Evolutionary conservation across 768 basidiomycete species (phyloP).

Genomic region (Lentinula aciculospora): DNA sequence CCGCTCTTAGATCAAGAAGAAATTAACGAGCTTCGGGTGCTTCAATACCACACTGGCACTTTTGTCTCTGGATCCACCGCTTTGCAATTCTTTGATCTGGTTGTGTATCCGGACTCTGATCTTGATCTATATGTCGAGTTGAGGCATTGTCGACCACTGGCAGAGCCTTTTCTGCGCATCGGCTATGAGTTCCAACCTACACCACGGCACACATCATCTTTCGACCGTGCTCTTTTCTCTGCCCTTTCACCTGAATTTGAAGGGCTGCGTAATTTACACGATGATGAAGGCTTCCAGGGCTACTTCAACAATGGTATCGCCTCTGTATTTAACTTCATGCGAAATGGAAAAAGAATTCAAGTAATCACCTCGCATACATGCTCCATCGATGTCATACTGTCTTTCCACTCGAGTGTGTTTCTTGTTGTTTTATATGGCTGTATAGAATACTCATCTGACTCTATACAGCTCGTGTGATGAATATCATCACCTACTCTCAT

Average conservation of each 20-base stretch:
- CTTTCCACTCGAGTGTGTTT: constrained; percentile 41
- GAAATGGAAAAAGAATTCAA: constrained; percentile 27
- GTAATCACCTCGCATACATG: constrained; percentile 27
- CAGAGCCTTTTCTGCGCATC: constrained; percentile 24
- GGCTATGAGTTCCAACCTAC: constrained; percentile 25
- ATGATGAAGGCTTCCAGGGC: background rate
- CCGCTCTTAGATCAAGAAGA: constrained; percentile 24
- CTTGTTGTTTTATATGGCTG: background rate
- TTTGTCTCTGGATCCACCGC: constrained; percentile 50
- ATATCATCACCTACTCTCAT: constrained; percentile 32
- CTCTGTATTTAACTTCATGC: constrained; percentile 26
- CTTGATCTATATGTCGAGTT: constrained; percentile 44
- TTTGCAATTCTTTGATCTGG: constrained; percentile 44
- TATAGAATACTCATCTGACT: background rate
- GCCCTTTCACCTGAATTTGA: background rate
- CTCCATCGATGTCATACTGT: constrained; percentile 31
- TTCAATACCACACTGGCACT: constrained; percentile 36
- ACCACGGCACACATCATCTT: constrained; percentile 14
- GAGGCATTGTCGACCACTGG: constrained; percentile 22
- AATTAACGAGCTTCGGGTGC: constrained; percentile 27
- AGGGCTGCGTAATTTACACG: background rate
- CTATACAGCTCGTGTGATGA: constrained; percentile 33
- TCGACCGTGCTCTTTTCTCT: background rate
- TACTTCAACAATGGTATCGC: constrained; percentile 21
- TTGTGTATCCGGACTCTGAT: constrained; percentile 38